Conservation (phyloP, 148 eudicot species). For the Camellia japonica region DNA sequence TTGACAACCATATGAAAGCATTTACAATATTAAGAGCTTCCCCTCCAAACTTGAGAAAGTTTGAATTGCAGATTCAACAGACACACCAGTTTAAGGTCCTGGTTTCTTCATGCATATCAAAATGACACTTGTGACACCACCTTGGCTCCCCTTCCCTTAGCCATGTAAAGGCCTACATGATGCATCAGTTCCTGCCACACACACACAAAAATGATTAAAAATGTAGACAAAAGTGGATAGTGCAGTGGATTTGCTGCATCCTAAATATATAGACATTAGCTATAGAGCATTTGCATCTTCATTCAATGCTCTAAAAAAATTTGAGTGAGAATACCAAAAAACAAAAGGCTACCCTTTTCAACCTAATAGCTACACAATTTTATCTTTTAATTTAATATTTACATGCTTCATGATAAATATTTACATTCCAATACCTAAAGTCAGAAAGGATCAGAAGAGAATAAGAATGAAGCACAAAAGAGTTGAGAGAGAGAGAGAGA, state of each 20-base stretch:
- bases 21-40: not conserved
- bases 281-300: not conserved
- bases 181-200: constrained; percentile 75
- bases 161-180: constrained; percentile 81
- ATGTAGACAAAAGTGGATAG: not conserved
- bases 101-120: constrained; percentile 5
- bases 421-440: no score
- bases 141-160: constrained; percentile 84
- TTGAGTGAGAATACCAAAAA: no score
- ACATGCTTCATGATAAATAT: no score
- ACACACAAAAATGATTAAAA: not conserved
- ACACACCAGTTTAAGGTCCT: not conserved
- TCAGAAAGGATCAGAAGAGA: no score
- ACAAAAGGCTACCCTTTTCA: not conserved
- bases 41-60: not conserved
- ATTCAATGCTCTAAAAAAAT: no score
- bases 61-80: not conserved
- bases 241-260: not conserved
- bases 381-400: no score
- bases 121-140: constrained; percentile 66
- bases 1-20: not conserved
- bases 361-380: no score
- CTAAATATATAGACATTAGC: not conserved
- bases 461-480: no score
- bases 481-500: no score